phyloP scores from a whole-genome alignment of 441 rosid genomes.

The Corymbia calophylla region DNA sequence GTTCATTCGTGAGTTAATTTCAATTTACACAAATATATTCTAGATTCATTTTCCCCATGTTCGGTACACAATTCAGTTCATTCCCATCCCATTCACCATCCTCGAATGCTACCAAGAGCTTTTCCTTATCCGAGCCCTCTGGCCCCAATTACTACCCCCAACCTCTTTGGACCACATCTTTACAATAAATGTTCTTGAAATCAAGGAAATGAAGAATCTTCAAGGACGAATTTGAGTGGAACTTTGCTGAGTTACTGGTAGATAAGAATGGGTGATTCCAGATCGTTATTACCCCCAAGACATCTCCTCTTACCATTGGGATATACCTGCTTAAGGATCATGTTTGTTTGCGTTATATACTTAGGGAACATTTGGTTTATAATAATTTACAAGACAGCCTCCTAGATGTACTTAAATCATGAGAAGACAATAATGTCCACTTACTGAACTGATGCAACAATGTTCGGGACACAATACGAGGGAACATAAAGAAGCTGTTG shows the following conservation, averaged over 20 bases:
- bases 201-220: slow-evolving; percentile 88
- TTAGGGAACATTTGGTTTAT: background rate
- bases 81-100: too few relatives aligned
- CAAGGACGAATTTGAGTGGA: slow-evolving; percentile 84
- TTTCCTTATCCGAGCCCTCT: too few relatives aligned
- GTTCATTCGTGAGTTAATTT: too few relatives aligned
- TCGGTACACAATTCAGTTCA: too few relatives aligned
- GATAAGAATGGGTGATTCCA: slow-evolving; percentile 47
- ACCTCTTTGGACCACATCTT: too few relatives aligned
- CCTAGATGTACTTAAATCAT: background rate
- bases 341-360: background rate
- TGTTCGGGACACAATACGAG: background rate
- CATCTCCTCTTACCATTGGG: slow-evolving; percentile 72
- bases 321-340: slow-evolving; percentile 15
- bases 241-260: slow-evolving; percentile 81
- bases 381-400: background rate
- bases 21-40: too few relatives aligned
- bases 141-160: too few relatives aligned
- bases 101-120: too few relatives aligned
- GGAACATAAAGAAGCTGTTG: slow-evolving; percentile 50
- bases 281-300: slow-evolving; percentile 74
- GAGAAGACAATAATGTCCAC: background rate
- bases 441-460: background rate
- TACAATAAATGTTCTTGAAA: slow-evolving; percentile 31
- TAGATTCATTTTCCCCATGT: too few relatives aligned